Conservation (phyloP, 257 asterid genomes). For the Apocynum venetum region DNA sequence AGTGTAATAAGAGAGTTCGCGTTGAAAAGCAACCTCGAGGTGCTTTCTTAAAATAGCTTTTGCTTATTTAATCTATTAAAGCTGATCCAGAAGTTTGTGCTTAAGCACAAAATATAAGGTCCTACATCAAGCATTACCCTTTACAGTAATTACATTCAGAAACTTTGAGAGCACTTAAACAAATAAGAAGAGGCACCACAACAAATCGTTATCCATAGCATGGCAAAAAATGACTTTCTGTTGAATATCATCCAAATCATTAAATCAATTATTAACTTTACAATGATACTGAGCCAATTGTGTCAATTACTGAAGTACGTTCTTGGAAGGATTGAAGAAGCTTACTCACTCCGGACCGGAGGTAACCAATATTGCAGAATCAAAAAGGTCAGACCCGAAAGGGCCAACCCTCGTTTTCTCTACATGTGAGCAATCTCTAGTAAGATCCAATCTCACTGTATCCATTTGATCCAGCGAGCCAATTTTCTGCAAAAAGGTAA, state of each 20-base stretch:
- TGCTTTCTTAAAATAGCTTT: neutral
- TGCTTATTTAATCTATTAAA: neutral
- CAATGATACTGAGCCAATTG: neutral
- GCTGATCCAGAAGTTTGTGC: neutral
- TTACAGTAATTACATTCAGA: neutral
- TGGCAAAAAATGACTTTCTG: neutral
- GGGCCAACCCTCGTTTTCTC: conserved; percentile 92
- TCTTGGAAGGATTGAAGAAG: conserved; percentile 52
- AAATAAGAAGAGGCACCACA: neutral
- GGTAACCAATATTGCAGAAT: conserved; percentile 80
- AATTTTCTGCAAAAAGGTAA: conserved; percentile 46
- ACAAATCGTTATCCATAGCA: neutral
- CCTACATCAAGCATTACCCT: neutral
- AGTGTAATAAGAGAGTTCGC: neutral
- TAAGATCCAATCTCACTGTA: conserved; percentile 69
- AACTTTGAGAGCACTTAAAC: neutral
- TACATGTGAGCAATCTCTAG: conserved; percentile 44
- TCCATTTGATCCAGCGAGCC: conserved; percentile 53
- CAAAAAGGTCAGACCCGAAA: conserved; percentile 78
- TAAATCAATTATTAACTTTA: neutral
- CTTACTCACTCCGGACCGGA: conserved; percentile 94
- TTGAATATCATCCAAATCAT: neutral
- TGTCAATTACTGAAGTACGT: neutral
- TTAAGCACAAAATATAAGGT: neutral
- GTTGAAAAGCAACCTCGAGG: neutral